A percentile compares a stretch with the other conserved stretches of the same genome.
Conservation (phyloP, 805 yeast species). For the Saturnispora silvae region DNA sequence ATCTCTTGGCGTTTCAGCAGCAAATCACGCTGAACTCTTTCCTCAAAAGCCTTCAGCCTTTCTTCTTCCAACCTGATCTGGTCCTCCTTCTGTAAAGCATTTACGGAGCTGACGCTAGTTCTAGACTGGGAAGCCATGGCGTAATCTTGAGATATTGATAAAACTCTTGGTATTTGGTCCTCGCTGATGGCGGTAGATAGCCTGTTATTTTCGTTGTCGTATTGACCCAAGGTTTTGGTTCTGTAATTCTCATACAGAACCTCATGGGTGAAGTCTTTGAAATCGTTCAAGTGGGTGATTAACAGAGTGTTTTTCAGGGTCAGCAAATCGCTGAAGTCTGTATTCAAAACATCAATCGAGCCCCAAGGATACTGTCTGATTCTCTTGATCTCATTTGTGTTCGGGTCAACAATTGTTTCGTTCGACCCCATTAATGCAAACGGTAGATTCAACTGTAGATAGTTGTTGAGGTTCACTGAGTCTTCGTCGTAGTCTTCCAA, state of each 20-base stretch:
- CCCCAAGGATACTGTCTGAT: constrained; percentile 65
- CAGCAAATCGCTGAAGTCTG: constrained; percentile 71
- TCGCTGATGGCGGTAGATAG: neutral
- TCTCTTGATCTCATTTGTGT: constrained; percentile 30
- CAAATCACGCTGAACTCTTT: constrained; percentile 80
- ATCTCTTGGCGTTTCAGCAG: constrained; percentile 72
- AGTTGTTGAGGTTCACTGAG: constrained; percentile 22
- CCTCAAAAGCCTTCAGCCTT: constrained; percentile 75
- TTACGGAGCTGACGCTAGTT: constrained; percentile 5
- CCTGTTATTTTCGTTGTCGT: constrained; percentile 3
- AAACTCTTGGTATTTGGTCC: constrained; percentile 7
- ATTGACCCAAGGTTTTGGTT: constrained; percentile 38
- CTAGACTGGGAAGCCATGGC: neutral
- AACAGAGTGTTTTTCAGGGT: constrained; percentile 69
- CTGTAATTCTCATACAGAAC: constrained; percentile 80
- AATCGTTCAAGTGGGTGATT: constrained; percentile 76
- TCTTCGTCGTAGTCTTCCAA: constrained; percentile 24
- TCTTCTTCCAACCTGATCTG: constrained; percentile 85
- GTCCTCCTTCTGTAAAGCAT: constrained; percentile 52
- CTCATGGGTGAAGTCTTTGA: constrained; percentile 84
- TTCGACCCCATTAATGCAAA: constrained; percentile 60
- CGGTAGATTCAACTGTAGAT: constrained; percentile 41
- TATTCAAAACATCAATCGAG: constrained; percentile 42
- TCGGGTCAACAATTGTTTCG: constrained; percentile 26
- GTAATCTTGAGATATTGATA: constrained; percentile 6